Base-by-base conservation (phyloP, 306 rosid genomes). In the Heteromeles arbutifolia region DNA sequence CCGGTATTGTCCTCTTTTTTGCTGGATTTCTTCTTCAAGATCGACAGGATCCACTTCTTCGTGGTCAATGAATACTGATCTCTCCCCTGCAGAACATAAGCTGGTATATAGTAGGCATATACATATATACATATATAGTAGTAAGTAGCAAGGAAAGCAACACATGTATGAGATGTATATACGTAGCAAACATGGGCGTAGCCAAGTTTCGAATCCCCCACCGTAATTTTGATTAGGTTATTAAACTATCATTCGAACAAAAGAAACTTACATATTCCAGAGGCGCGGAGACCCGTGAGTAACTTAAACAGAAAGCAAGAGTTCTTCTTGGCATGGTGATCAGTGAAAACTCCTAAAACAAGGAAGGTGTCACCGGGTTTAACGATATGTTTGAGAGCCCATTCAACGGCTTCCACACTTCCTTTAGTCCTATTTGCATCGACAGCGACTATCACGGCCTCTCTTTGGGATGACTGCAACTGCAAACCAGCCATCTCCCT, bases 251-350 rank as follows among this genome's bases (percentile, higher is more conserved):
- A 0, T 5, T 48, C 0, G 7, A 48, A 4, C 18, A 15, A 48
- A 48, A 25, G 17, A 11, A 61, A 61, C n/a, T 54, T 72, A 52
- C 73, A 53, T 28, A 65, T 67, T 54, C 67, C 68, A 2, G 57
- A 66, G 69, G 45, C 24, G 64, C 74, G 50, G 25, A 67, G 10
- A 69, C 37, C 22, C 52, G 28, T 65, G 37, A 44, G 70, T 25
- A 71, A 45, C 6, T 72, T 79, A 31, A 65, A 52, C 18, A 70
- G 84, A 57, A 82, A 73, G 75, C 85, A 81, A 12, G 81, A 72
- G 14, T 26, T 50, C 62, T 56, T 81, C 61, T 61, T 73, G 29
- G 41, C 64, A 5, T 19, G 72, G 12, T 34, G 72, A 72, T 74
- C 79, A 2, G 21, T 5, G 34, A 82, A 8, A 72, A 77, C 54